A percentile compares a stretch with the other conserved stretches of the same genome.
These are phyloP conservation scores for Pseudocercospora crystallina DNA, from an alignment of 2,329 filamentous ascomycete species.

Conservation along the genomic window DNA sequence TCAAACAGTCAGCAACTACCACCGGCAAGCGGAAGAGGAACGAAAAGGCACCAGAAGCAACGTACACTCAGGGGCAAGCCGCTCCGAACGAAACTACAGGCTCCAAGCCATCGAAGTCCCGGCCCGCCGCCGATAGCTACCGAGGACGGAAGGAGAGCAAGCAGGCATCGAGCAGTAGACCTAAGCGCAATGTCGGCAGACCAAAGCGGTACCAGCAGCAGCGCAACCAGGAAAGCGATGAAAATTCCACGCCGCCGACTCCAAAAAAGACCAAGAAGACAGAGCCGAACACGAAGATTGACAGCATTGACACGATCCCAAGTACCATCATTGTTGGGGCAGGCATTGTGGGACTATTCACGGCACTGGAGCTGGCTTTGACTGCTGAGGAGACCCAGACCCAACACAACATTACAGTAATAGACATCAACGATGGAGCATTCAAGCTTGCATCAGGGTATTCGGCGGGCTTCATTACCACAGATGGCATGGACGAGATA, in stretches of 20 bases:
- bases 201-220: background rate
- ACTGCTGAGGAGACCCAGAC: background rate
- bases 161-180: background rate
- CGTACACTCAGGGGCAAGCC: too few species aligned
- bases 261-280: background rate
- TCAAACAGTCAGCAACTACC: too few species aligned
- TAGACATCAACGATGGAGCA: conserved; percentile 1
- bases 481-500: background rate
- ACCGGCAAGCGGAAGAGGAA: too few species aligned
- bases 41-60: too few species aligned
- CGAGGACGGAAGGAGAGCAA: background rate
- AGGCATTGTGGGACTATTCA: conserved; percentile 1
- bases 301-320: background rate
- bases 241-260: background rate
- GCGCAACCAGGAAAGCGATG: background rate
- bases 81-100: too few species aligned
- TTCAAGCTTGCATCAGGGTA: background rate
- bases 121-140: background rate
- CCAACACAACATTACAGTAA: background rate
- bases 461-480: background rate
- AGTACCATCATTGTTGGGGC: conserved; percentile 2
- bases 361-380: conserved; percentile 1
- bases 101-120: background rate
- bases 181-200: background rate
- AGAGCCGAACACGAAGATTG: background rate